A percentile compares a stretch with the other conserved stretches of the same genome.
These are phyloP conservation scores for Colletotrichum tofieldiae DNA, from an alignment of 2,329 filamentous ascomycete species.

Conservation along the genomic window DNA sequence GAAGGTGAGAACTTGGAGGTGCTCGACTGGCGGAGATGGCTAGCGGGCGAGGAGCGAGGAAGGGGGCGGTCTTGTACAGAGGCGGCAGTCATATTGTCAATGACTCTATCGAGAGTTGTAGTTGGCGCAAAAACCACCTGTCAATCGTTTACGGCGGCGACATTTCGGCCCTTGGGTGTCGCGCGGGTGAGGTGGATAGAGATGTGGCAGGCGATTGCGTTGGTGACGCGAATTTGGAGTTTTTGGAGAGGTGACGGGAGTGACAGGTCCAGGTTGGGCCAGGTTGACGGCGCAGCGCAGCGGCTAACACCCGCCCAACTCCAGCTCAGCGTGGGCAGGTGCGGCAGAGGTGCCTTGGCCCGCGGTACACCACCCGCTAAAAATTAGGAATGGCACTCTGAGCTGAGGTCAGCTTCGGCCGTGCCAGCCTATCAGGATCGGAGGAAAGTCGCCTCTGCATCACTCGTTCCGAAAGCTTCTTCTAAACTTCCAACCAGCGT, in stretches of 20 bases:
- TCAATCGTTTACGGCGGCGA: conserved; percentile 32
- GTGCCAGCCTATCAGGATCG: conserved; percentile 32
- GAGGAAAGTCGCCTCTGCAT: conserved; percentile 7
- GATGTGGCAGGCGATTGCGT: conserved; percentile 33
- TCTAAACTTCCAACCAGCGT: conserved; percentile 2
- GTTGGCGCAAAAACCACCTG: conserved; percentile 34
- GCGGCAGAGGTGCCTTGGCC: conserved; percentile 18
- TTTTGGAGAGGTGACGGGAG: conserved; percentile 37
- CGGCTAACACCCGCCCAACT: conserved; percentile 22
- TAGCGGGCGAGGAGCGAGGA: conserved; percentile 32
- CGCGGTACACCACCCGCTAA: conserved; percentile 19
- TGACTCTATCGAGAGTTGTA: conserved; percentile 12
- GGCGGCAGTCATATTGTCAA: conserved; percentile 40
- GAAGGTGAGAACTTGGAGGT: conserved; percentile 35
- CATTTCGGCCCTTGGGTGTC: conserved; percentile 34
- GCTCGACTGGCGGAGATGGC: conserved; percentile 39
- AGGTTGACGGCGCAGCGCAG: conserved; percentile 13
- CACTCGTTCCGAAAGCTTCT: conserved; percentile 12
- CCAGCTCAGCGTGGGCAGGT: conserved; percentile 20
- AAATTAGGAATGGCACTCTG: conserved; percentile 38
- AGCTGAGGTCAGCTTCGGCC: conserved; percentile 37
- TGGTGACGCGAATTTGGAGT: conserved; percentile 42
- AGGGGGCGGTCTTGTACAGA: conserved; percentile 31
- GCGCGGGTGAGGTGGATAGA: conserved; percentile 32
- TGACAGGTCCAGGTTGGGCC: conserved; percentile 29